Percentiles rank a stretch among this genome's conserved stretches.
These are phyloP conservation scores for Colletotrichum truncatum DNA, from an alignment of 2,329 filamentous ascomycete genomes.

Conservation along the genomic window DNA sequence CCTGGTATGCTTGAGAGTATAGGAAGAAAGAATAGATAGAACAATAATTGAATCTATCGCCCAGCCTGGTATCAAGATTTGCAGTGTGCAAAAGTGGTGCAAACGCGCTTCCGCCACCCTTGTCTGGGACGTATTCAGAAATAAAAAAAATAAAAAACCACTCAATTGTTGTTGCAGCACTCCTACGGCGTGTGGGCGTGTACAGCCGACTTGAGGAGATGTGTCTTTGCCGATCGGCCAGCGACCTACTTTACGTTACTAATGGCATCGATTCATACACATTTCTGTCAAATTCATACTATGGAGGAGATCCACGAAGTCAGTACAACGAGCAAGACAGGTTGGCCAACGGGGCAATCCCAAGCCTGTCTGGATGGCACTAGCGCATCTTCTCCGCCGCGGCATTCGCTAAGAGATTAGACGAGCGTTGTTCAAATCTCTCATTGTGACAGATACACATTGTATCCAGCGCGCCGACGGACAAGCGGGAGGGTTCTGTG, in stretches of 20 bases:
- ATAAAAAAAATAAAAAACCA: no score
- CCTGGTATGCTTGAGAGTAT: background rate
- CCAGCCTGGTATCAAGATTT: background rate
- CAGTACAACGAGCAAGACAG: background rate
- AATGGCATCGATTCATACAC: background rate
- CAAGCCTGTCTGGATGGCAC: background rate
- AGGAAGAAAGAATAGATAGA: background rate
- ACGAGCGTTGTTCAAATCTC: background rate
- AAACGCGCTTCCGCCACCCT: background rate
- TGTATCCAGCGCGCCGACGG: background rate
- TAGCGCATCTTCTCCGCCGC: slow-evolving; percentile 7
- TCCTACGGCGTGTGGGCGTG: background rate
- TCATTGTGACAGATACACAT: background rate
- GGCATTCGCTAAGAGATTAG: slow-evolving; percentile 12
- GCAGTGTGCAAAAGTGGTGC: background rate
- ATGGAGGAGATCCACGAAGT: background rate
- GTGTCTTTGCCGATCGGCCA: background rate
- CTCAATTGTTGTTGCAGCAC: background rate
- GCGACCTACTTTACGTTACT: background rate
- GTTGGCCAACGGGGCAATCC: background rate
- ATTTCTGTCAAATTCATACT: background rate
- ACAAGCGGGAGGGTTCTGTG: background rate
- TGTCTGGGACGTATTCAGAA: no score
- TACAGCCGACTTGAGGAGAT: background rate
- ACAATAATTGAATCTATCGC: background rate